phyloP scores from a whole-genome alignment of 495 filamentous ascomycete genomes.

The Aspergillus sparsus region DNA sequence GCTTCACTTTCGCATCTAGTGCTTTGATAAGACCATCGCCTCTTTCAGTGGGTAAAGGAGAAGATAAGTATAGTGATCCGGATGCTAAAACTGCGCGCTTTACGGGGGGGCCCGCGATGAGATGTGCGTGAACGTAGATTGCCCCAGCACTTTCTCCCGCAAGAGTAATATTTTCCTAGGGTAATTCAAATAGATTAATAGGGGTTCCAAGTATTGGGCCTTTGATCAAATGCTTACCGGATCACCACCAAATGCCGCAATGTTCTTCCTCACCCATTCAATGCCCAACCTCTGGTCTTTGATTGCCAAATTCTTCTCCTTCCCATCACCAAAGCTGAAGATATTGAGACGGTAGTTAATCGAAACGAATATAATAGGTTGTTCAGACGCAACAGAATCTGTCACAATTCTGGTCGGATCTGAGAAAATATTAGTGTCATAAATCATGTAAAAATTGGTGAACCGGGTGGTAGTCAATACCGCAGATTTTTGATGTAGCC shows the following conservation, averaged over 20 bases:
- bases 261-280: conserved; percentile 60
- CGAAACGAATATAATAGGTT: conserved; percentile 59
- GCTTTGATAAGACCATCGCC: conserved; percentile 33
- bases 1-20: conserved; percentile 33
- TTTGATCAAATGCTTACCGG: conserved; percentile 32
- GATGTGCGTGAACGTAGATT: conserved; percentile 42
- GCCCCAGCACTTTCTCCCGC: conserved; percentile 44
- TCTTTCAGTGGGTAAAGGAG: conserved; percentile 35
- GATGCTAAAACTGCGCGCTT: conserved; percentile 41
- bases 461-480: conserved; percentile 19
- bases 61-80: conserved; percentile 39
- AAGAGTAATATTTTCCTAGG: conserved; percentile 39
- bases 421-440: conserved; percentile 12
- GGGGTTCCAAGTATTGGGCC: neutral
- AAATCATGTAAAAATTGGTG: neutral
- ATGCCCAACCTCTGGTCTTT: conserved; percentile 68
- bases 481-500: conserved; percentile 44
- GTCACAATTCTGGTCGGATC: conserved; percentile 39
- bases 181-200: neutral
- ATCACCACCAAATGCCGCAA: conserved; percentile 65
- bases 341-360: conserved; percentile 69
- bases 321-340: conserved; percentile 60
- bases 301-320: conserved; percentile 56
- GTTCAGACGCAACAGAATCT: conserved; percentile 36
- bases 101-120: conserved; percentile 39